These are phyloP conservation scores for Cadophora gregata DNA, from an alignment of 2,329 filamentous ascomycete genomes.

Conservation along the genomic window DNA sequence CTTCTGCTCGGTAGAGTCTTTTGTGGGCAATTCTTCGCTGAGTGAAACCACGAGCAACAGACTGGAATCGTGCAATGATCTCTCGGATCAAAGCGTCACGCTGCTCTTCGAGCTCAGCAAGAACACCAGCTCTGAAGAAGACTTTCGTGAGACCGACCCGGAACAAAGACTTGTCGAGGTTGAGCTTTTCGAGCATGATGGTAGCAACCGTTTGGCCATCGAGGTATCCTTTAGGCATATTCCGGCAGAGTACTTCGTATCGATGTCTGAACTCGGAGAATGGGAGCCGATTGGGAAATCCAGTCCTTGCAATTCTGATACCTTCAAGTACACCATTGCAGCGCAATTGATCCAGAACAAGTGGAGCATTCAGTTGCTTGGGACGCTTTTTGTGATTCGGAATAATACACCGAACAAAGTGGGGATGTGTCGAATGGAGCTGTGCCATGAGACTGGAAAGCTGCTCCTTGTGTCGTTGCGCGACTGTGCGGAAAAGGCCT, in stretches of 20 bases:
- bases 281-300: conserved; percentile 90
- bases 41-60: conserved; percentile 86
- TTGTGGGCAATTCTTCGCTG: conserved; percentile 91
- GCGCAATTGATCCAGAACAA: conserved; percentile 96
- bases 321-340: conserved; percentile 99
- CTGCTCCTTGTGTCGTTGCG: conserved; percentile 96
- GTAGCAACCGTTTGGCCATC: conserved; percentile 87
- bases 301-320: conserved; percentile 94
- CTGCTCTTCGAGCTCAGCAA: conserved; percentile 96
- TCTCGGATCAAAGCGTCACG: conserved; percentile 90
- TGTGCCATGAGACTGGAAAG: conserved; percentile 96
- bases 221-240: conserved; percentile 88
- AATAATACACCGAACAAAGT: conserved; percentile 97
- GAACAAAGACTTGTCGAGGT: conserved; percentile 84
- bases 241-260: conserved; percentile 90
- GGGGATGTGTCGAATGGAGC: conserved; percentile 93
- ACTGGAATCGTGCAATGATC: conserved; percentile 94
- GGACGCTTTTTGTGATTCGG: conserved; percentile 98
- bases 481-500: conserved; percentile 94
- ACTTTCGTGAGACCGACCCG: conserved; percentile 96
- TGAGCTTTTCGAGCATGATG: conserved; percentile 88
- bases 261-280: conserved; percentile 95
- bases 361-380: conserved; percentile 86
- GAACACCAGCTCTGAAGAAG: conserved; percentile 94
- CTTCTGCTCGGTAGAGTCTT: conserved; percentile 90